Conservation (phyloP, 495 filamentous ascomycete genomes). For the Stereocaulon alpinum region DNA sequence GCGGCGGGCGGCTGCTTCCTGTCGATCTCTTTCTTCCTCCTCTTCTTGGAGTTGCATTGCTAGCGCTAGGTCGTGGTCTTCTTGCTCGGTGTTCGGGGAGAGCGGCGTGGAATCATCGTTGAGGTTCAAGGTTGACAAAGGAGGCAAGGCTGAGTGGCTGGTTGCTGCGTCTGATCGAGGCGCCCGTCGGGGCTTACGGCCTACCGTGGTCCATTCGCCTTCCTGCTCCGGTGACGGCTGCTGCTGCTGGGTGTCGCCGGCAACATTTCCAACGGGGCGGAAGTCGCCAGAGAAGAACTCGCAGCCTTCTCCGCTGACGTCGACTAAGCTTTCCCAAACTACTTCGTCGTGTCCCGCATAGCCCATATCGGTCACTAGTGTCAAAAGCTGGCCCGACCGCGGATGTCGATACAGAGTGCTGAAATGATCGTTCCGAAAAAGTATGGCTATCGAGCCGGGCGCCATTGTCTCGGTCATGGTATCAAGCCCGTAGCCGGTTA, state of each 20-base stretch:
- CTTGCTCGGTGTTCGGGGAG: conserved; percentile 40
- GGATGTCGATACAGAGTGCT: conserved; percentile 81
- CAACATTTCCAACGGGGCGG: conserved; percentile 57
- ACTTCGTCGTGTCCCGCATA: conserved; percentile 83
- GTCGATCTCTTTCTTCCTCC: conserved; percentile 58
- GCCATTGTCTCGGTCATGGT: conserved; percentile 52
- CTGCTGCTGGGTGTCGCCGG: conserved; percentile 12
- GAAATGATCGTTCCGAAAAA: conserved; percentile 97
- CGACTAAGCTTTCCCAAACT: conserved; percentile 88
- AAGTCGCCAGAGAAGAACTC: conserved; percentile 90
- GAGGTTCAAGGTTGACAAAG: conserved; percentile 25
- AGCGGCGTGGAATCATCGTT: conserved; percentile 19
- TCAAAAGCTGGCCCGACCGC: conserved; percentile 55
- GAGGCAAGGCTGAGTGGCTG: not conserved
- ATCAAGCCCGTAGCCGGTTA: conserved; percentile 71
- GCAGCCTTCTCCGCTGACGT: conserved; percentile 71
- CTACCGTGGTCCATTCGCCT: conserved; percentile 43
- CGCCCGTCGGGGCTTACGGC: conserved; percentile 4
- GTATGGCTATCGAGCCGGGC: conserved; percentile 70
- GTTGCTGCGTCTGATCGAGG: conserved; percentile 16
- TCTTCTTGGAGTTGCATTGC: conserved; percentile 78
- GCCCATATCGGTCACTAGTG: conserved; percentile 84
- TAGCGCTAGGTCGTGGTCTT: conserved; percentile 69
- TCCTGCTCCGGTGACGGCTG: conserved; percentile 17
- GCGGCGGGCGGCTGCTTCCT: conserved; percentile 30